Evolutionary conservation across 2,329 filamentous ascomycete species (phyloP), one percentile per base, ranked within the genome.

Genomic region (Claviceps monticola): DNA sequence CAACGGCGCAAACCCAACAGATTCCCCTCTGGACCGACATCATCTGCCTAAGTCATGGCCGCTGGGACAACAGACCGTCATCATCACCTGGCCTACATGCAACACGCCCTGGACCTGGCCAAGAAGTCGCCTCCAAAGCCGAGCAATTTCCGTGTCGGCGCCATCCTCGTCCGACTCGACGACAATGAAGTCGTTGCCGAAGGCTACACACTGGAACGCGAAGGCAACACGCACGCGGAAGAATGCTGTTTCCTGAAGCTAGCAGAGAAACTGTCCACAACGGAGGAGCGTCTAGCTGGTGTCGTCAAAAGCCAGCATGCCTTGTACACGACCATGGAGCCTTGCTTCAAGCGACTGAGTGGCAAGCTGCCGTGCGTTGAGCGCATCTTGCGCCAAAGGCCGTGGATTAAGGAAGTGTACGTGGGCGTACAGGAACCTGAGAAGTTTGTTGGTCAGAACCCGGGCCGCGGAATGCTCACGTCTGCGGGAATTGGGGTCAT

Each of bases 161-260:
- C 93, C n/a, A 67, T 95, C n/a, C 75, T 97, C 41, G 75, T 93
- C 19, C 74, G 81, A 53, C 65, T 73, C 14, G 68, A 68, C 34
- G 52, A 51, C 51, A 46, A 52, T 11, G 43, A 74, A 71, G 72
- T 94, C 53, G 74, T 94, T 29, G 79, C 86, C 1, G 86, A 87
- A 1, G 91, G 93, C 51, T 97, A 91, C 70, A 96, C 93, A 0
- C 76, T 96, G 53, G 91, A 98, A 67, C 80, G 90, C 4, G 76
- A 82, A 0, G 93, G 91, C 43, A 98, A 98, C 70, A 97, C 93
- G 0, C 93, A 98, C 63, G 93, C 93, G 3, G 93, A 98, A 65
- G 89, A 98, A 70, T 91, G 85, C 66, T 95, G 88, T 62, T 76
- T 98, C 52, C 68, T 83, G 48, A 97, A 98, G 66, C 76, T 83